Base-by-base conservation (phyloP, 139 green algal genomes). In the Microglena sp. region DNA sequence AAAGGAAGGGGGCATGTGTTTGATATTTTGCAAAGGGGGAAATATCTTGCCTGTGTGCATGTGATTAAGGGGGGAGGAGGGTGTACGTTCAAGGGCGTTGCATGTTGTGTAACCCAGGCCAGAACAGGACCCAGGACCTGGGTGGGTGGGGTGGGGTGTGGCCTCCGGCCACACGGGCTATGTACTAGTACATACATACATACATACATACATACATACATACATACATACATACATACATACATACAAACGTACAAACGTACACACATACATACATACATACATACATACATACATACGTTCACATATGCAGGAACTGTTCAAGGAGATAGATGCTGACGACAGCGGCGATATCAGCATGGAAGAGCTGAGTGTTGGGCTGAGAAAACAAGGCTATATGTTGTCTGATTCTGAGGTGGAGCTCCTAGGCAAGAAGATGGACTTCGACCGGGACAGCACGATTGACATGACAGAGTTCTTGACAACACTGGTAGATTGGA, bases 401-500 rank as follows among this genome's bases (percentile, higher is more conserved):
- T 60, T 94, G 27, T 77, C 69, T 31, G 74, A 89, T 61, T 69
- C 62, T 15, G 89, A 96, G 82, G 64, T 90, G 29, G 77, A 87
- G 53, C 75, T 86, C 68, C 77, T 94, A 27, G 82, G 91, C 77
- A 53, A 66, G 7, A 73, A 69, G 67, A 69, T 87, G 28, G 84
- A 90, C 71, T 64, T 76, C 7, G 71, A 90, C 70, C 67, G 82
- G 24, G 82, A 94, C 58, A 87, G 89, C 67, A 77, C 72, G 32
- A 67, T 95, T 1, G 72, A 84, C 22, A 74, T 88, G 22, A 71
- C 76, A 21, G 90, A 96, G 83, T 92, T 96, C 73, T 70, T 92
- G 55, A 79, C 90, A 21, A 87, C 82, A 11, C 76, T 96, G 27
- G 67, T 94, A 5, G 87, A 96, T 73, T 96, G 89, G 89, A 67